These are phyloP conservation scores for Epichloe sibirici DNA, from an alignment of 2,329 filamentous ascomycete genomes.

Conservation along the genomic window DNA sequence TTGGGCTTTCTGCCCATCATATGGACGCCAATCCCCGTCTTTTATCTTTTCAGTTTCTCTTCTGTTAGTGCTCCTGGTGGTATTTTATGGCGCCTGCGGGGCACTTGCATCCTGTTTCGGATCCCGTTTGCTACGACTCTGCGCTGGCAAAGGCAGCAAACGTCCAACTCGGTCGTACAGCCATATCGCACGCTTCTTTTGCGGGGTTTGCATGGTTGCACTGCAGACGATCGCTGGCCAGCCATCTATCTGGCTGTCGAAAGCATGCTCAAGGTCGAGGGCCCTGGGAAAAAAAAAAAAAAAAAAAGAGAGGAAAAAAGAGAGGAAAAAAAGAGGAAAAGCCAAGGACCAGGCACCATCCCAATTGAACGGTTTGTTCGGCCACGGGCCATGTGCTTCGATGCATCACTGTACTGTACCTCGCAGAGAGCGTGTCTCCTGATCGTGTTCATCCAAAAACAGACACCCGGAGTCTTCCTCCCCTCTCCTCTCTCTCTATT, in stretches of 20 bases:
- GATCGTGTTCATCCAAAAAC: background rate
- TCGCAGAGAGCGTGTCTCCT: background rate
- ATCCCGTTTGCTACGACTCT: conserved; percentile 2
- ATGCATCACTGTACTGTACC: conserved; percentile 1
- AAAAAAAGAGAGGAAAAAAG: background rate
- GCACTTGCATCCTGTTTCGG: background rate
- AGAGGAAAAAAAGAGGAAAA: background rate
- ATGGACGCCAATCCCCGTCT: background rate
- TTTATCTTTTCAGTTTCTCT: background rate
- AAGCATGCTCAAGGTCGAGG: background rate
- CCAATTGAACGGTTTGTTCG: background rate
- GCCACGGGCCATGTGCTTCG: background rate
- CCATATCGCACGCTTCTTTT: conserved; percentile 4
- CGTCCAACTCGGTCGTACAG: background rate
- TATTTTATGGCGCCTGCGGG: conserved; percentile 1
- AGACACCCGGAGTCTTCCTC: background rate
- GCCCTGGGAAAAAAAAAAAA: too few species aligned
- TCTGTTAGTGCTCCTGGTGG: background rate
- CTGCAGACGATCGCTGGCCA: conserved; percentile 7
- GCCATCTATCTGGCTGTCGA: background rate
- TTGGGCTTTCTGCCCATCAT: background rate
- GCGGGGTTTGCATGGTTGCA: conserved; percentile 10
- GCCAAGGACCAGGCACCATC: background rate
- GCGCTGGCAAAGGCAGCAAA: conserved; percentile 1
- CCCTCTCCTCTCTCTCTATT: background rate